These are phyloP conservation scores for Neodidymelliopsis sp. DNA, from an alignment of 2,329 filamentous ascomycete genomes.

Conservation along the genomic window DNA sequence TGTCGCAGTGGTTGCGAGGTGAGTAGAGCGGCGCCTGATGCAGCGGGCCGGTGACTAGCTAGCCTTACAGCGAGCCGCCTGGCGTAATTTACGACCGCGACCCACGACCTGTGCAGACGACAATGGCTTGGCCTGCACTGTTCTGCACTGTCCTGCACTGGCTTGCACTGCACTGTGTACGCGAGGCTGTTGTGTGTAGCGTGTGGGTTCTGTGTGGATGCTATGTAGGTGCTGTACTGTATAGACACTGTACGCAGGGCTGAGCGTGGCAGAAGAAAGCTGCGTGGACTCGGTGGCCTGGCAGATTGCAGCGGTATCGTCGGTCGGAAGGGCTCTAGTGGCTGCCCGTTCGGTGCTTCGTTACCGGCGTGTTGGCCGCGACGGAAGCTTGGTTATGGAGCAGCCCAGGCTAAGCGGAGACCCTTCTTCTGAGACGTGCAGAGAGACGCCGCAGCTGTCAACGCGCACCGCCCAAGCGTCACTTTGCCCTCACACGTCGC, in stretches of 20 bases:
- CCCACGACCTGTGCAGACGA: no score
- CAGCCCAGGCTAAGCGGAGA: conserved; percentile 18
- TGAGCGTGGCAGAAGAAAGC: no score
- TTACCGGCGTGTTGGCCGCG: background rate
- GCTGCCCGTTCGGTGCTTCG: conserved; percentile 1
- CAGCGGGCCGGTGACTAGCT: conserved; percentile 20
- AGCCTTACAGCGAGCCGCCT: conserved; percentile 15
- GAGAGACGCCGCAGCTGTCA: conserved; percentile 21
- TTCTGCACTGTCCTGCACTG: no score
- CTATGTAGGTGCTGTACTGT: background rate
- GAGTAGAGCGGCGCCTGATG: conserved; percentile 12
- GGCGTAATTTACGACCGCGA: conserved; percentile 9
- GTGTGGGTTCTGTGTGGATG: background rate
- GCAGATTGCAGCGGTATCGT: conserved; percentile 15
- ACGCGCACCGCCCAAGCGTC: conserved; percentile 18
- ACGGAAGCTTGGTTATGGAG: conserved; percentile 13
- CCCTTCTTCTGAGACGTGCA: conserved; percentile 16
- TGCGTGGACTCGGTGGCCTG: no score
- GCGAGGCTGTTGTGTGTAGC: no score
- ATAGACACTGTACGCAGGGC: no score
- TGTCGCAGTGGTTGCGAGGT: conserved; percentile 32
- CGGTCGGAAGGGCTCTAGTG: conserved; percentile 17
- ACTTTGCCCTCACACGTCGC: conserved; percentile 8
- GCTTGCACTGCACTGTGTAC: no score
- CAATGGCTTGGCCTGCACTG: conserved; percentile 10